Base-by-base conservation (phyloP, 257 asterid species). In the Nicotiana knightiana region DNA sequence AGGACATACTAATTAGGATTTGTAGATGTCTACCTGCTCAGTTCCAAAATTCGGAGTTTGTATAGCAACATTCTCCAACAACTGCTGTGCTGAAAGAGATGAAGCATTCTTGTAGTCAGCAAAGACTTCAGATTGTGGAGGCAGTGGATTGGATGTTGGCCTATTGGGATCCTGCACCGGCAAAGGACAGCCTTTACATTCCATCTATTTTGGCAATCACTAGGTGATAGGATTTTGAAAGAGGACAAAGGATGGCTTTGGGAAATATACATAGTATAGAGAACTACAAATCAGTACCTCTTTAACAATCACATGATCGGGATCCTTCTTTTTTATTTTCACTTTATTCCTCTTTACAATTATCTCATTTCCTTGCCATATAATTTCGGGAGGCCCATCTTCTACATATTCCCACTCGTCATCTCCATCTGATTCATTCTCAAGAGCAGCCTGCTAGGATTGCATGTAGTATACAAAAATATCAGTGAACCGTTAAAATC, bases 31-130 rank as follows among this genome's bases (percentile, higher is more conserved):
- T 82, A 93, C 99, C 95, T 90, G 98, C 89, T 96, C 98, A 33
- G 99, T 96, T 78, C 99, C 99, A 84, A 96, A 96, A 84, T 96
- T 96, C 5, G 99, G 99, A 90, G 94, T 92, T 87, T 96, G 97
- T 63, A 91, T 93, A 65, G 97, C 98, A 84, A 94, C 97, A 88
- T 88, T 88, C 80, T 93, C 91, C 87, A 96, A 87, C 77, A 96
- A 85, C 88, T 93, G 91, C 87, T 92, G 93, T 77, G 98, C 99
- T 71, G 99, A 92, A 84, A 90, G 89, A 68, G n/a, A 24, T 55
- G 94, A 79, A 53, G 85, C 88, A 86, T 84, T 88, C 84, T 84
- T 89, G 90, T 85, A 85, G 86, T 88, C 96, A 68, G 89, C 87
- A 89, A 88, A 91, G 77, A 90, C 91, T 85, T 91, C 97, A 63